Conservation (phyloP, 2,329 filamentous ascomycete species). For the Biscogniauxia mediterranea region DNA sequence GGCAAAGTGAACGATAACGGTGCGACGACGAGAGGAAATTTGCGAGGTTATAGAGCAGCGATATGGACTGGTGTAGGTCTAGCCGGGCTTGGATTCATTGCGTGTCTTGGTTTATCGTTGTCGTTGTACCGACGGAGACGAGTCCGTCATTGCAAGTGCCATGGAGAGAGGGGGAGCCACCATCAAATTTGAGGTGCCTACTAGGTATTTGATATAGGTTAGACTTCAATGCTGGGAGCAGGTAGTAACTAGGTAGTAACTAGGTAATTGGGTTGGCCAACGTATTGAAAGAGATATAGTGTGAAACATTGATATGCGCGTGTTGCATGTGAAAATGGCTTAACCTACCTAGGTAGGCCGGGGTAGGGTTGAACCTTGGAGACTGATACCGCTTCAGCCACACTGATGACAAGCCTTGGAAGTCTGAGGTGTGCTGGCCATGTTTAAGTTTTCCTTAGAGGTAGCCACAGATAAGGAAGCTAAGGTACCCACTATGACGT, state of each 20-base stretch:
- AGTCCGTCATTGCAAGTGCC: slow-evolving; percentile 4
- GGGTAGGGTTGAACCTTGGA: too few species aligned
- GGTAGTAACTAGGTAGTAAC: too few species aligned
- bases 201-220: too few species aligned
- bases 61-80: slow-evolving; percentile 24
- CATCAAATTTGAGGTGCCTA: slow-evolving; percentile 3
- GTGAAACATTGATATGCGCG: too few species aligned
- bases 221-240: too few species aligned
- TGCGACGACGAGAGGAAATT: slow-evolving; percentile 9
- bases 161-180: slow-evolving; percentile 2
- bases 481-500: neutral
- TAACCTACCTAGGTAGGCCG: too few species aligned
- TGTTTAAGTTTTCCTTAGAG: neutral
- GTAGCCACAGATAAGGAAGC: neutral
- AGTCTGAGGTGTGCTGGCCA: too few species aligned
- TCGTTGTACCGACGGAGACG: slow-evolving; percentile 5
- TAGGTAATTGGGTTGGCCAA: too few species aligned
- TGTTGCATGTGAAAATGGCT: neutral
- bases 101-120: slow-evolving; percentile 16
- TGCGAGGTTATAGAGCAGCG: slow-evolving; percentile 24
- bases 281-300: too few species aligned
- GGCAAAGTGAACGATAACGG: slow-evolving; percentile 31
- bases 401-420: neutral
- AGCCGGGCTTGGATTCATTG: slow-evolving; percentile 20
- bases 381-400: neutral